Conservation (phyloP, 208 protist genomes). For the Balamuthia mandrillaris region DNA sequence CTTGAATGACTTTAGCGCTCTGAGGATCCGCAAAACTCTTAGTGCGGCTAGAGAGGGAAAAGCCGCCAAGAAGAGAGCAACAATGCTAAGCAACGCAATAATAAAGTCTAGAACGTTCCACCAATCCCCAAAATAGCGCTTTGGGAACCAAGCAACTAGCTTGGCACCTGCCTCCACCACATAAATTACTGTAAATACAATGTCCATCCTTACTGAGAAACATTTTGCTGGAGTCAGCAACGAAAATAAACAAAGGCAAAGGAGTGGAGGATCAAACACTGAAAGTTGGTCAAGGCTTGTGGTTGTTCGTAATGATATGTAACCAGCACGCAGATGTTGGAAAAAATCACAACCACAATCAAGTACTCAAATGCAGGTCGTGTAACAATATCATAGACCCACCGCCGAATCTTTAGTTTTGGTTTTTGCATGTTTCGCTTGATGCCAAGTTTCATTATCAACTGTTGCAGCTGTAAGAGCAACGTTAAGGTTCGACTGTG, state of each 20-base stretch:
- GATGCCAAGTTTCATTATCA: slow-evolving; percentile 66
- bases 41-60: neutral
- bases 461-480: slow-evolving; percentile 70
- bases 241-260: no score
- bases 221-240: no score
- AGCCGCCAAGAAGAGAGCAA: neutral
- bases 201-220: no score
- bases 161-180: slow-evolving; percentile 79
- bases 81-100: slow-evolving; percentile 29
- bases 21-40: neutral
- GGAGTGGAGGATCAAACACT: neutral
- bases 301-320: slow-evolving; percentile 83
- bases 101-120: slow-evolving; percentile 81
- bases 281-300: slow-evolving; percentile 52
- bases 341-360: slow-evolving; percentile 43
- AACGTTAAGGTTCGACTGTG: no score
- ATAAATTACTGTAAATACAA: slow-evolving; percentile 81
- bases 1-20: slow-evolving; percentile 37
- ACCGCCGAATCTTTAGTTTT: neutral
- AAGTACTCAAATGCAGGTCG: slow-evolving; percentile 10
- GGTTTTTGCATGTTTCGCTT: neutral
- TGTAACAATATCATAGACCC: neutral
- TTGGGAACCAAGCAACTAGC: slow-evolving; percentile 65
- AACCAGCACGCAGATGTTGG: slow-evolving; percentile 82
- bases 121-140: slow-evolving; percentile 73